Evolutionary conservation across 305 asterid genomes (phyloP).

Genomic region (Euphrasia arctica): DNA sequence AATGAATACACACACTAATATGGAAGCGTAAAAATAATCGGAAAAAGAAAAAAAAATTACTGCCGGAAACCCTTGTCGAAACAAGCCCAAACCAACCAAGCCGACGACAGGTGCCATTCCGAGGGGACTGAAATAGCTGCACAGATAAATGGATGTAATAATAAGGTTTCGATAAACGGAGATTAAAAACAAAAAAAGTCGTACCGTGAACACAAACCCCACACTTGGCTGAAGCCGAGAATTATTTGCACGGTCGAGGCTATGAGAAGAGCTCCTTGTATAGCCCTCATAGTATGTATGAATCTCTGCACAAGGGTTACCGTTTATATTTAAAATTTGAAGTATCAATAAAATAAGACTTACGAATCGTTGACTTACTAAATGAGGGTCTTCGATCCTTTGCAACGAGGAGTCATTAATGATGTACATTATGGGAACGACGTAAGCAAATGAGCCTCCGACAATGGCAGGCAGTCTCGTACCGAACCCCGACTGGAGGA

Average conservation of each 20-base stretch:
- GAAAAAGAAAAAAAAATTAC: conserved; percentile 37
- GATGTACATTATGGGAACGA: conserved; percentile 65
- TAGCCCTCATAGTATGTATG: conserved; percentile 82
- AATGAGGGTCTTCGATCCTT: conserved; percentile 58
- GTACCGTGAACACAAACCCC: conserved; percentile 97
- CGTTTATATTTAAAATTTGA: not conserved
- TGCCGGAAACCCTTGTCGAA: conserved; percentile 85
- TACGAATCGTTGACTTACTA: conserved; percentile 36
- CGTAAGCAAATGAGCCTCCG: conserved; percentile 85
- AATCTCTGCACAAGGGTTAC: conserved; percentile 53
- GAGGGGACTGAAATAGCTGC: conserved; percentile 93
- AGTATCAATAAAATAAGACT: conserved; percentile 5
- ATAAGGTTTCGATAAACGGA: conserved; percentile 14
- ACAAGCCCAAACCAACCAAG: conserved; percentile 91
- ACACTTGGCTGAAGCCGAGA: conserved; percentile 84
- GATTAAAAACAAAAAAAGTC: not conserved
- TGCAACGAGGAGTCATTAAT: conserved; percentile 68
- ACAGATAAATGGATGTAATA: conserved; percentile 3
- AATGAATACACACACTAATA: conserved; percentile 5
- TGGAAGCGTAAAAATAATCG: not conserved
- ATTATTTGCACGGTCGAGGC: conserved; percentile 78
- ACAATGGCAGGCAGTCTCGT: conserved; percentile 86
- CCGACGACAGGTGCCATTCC: conserved; percentile 95
- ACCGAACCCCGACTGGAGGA: conserved; percentile 85
- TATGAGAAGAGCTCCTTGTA: conserved; percentile 87